Evolutionary conservation across 371 early-diverging fungal genomes (phyloP).

Genomic region (Actinomortierella ambigua): DNA sequence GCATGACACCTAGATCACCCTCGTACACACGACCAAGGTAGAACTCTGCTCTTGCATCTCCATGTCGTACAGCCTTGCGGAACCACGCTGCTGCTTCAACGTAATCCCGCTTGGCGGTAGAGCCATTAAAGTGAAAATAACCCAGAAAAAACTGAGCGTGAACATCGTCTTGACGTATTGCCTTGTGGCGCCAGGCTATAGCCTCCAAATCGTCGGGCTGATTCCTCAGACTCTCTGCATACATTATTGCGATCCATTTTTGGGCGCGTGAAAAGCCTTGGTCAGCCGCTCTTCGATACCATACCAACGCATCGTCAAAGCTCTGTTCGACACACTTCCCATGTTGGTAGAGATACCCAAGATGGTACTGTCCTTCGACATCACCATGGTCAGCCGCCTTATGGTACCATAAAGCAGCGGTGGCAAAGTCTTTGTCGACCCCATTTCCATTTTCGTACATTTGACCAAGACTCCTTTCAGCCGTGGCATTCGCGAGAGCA

Average conservation of each 20-base stretch:
- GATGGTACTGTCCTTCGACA: conserved; percentile 66
- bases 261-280: conserved; percentile 74
- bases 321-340: conserved; percentile 79
- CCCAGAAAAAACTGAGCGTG: too few species aligned
- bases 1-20: conserved; percentile 77
- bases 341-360: conserved; percentile 81
- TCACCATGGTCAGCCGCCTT: conserved; percentile 77
- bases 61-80: too few species aligned
- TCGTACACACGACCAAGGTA: conserved; percentile 86
- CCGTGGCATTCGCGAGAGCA: conserved; percentile 77
- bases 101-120: too few species aligned
- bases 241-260: conserved; percentile 79
- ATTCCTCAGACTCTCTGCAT: conserved; percentile 86
- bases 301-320: conserved; percentile 67
- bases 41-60: too few species aligned
- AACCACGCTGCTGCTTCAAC: too few species aligned
- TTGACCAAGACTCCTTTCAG: conserved; percentile 78
- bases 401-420: conserved; percentile 82
- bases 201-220: too few species aligned
- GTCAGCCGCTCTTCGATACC: conserved; percentile 70
- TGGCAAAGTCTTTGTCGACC: conserved; percentile 56
- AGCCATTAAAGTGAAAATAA: too few species aligned
- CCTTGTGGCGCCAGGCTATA: too few species aligned
- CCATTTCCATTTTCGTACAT: conserved; percentile 83
- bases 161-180: too few species aligned